Conservation (phyloP, 768 basidiomycete genomes). For the Lentinula sp. region DNA sequence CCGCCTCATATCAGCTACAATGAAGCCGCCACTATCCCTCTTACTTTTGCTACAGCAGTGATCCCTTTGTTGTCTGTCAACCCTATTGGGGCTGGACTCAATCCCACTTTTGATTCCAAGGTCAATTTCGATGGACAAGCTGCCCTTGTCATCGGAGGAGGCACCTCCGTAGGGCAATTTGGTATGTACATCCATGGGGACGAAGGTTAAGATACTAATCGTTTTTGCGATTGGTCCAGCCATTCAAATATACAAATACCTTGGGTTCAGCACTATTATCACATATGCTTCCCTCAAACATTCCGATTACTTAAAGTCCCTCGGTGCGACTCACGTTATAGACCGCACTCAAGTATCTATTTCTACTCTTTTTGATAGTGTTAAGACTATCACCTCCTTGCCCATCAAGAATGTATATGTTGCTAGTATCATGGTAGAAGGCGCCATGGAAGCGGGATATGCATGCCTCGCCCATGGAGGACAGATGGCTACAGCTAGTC, state of each 20-base stretch:
- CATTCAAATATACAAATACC: conserved; percentile 1
- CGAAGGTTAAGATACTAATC: no score
- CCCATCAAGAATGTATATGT: conserved; percentile 4
- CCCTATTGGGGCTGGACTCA: conserved; percentile 34
- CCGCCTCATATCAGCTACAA: conserved; percentile 41
- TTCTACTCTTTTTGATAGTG: background rate
- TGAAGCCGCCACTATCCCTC: conserved; percentile 40
- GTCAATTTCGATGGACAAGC: conserved; percentile 37
- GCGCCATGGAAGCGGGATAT: background rate
- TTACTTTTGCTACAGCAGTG: conserved; percentile 44
- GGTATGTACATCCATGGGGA: conserved; percentile 21
- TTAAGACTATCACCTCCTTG: background rate
- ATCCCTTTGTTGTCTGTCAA: conserved; percentile 36
- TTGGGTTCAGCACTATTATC: conserved; percentile 21
- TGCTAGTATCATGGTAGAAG: background rate
- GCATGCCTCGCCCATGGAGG: background rate
- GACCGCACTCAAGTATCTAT: conserved; percentile 14
- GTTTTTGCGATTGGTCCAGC: background rate
- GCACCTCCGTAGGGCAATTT: conserved; percentile 44
- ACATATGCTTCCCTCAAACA: conserved; percentile 27
- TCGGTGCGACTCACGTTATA: conserved; percentile 35
- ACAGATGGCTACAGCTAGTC: background rate
- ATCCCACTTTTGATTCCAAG: conserved; percentile 28
- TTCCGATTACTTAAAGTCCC: conserved; percentile 21
- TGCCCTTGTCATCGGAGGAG: conserved; percentile 42